Percentiles rank a stretch among this genome's conserved stretches.
phyloP scores from a whole-genome alignment of 1,284 basidiomycete genomes.

The Marasmius fiardii region DNA sequence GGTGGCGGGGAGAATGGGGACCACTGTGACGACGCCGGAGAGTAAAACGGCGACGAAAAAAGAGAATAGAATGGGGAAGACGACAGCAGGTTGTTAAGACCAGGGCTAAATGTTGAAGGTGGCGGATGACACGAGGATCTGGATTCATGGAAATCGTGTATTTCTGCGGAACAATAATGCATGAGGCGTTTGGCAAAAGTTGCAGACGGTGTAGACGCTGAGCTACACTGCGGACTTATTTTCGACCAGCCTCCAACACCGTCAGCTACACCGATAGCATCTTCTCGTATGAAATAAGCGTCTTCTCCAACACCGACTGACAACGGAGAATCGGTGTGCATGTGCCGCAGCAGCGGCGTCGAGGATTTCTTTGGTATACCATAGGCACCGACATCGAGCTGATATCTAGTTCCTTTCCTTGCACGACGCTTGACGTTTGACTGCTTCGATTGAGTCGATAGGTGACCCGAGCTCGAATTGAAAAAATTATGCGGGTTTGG shows the following conservation, averaged over 20 bases:
- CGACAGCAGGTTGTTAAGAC: neutral
- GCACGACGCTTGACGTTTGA: neutral
- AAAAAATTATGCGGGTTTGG: neutral
- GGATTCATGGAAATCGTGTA: slow-evolving; percentile 23
- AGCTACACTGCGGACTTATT: neutral
- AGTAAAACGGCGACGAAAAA: neutral
- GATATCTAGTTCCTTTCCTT: slow-evolving; percentile 17
- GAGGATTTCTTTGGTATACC: slow-evolving; percentile 51
- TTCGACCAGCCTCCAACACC: slow-evolving; percentile 89
- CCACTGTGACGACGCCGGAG: neutral
- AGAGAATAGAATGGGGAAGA: neutral
- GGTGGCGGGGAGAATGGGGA: slow-evolving; percentile 8
- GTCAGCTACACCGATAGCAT: slow-evolving; percentile 86
- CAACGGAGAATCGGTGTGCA: slow-evolving; percentile 22
- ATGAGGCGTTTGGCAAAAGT: slow-evolving; percentile 84
- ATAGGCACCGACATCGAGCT: slow-evolving; percentile 72
- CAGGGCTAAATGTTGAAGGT: slow-evolving; percentile 19
- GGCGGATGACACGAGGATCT: slow-evolving; percentile 17
- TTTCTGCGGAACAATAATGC: slow-evolving; percentile 71
- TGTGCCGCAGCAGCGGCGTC: neutral
- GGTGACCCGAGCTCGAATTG: neutral
- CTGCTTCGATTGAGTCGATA: neutral
- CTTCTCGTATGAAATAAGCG: slow-evolving; percentile 79
- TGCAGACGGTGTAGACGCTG: slow-evolving; percentile 43
- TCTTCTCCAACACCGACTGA: slow-evolving; percentile 84